Conservation (phyloP, 2,329 filamentous ascomycete species). For the Fusarium sacchari region DNA sequence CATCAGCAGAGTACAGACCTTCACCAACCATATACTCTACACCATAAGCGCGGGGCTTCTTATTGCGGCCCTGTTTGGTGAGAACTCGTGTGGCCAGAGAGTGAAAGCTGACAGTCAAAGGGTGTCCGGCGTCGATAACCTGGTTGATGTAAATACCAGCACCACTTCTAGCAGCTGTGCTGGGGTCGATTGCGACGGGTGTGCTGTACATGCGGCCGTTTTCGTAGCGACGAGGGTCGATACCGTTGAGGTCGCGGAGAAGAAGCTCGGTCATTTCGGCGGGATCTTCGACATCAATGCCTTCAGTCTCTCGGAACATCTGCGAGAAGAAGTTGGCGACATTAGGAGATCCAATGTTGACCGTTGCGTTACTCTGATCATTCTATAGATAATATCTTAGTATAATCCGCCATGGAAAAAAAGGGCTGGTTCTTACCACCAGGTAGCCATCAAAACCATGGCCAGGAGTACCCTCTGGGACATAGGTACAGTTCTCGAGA, state of each 20-base stretch:
- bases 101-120: constrained; percentile 2
- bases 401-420: fast-evolving
- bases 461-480: not conserved
- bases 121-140: not conserved
- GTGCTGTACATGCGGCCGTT: not conserved
- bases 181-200: not conserved
- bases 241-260: not conserved
- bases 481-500: not conserved
- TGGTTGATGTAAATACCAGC: not conserved
- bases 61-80: not conserved
- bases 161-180: not conserved
- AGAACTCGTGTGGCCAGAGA: not conserved
- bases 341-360: not conserved
- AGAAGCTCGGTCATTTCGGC: not conserved
- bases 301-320: not conserved
- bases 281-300: not conserved
- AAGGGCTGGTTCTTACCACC: not conserved
- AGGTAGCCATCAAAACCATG: not conserved
- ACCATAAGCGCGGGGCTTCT: not conserved
- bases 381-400: not conserved
- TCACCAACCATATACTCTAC: constrained; percentile 12
- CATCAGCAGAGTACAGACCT: not conserved
- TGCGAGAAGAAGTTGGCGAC: not conserved
- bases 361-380: not conserved
- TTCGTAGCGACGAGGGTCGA: not conserved